Percentiles rank a stretch among this genome's conserved stretches.
Evolutionary conservation across 176 grass and related monocot species (phyloP).

Genomic region (Paspalum notatum): DNA sequence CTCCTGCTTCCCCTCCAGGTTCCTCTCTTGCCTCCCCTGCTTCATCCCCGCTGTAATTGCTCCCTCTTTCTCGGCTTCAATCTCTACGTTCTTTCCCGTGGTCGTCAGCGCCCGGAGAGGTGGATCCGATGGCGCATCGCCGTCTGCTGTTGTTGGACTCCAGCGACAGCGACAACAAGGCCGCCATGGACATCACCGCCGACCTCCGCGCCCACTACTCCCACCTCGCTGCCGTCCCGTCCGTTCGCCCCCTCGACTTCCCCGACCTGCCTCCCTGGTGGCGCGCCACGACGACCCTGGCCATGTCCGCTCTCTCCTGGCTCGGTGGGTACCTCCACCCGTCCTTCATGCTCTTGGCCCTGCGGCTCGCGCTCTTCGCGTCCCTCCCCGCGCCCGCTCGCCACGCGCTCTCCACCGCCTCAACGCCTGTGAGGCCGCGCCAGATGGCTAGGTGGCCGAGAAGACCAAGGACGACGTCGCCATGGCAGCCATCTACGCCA

Average conservation of each 20-base stretch:
- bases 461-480: too few relatives aligned
- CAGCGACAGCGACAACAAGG: too few relatives aligned
- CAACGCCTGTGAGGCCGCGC: constrained; percentile 51
- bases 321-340: constrained; percentile 51
- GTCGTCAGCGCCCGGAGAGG: too few relatives aligned
- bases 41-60: constrained; percentile 50
- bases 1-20: too few relatives aligned
- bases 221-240: constrained; percentile 42
- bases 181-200: too few relatives aligned
- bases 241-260: constrained; percentile 49
- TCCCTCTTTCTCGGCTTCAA: neutral
- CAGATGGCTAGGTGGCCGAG: constrained; percentile 55
- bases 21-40: constrained; percentile 62
- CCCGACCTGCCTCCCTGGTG: too few relatives aligned
- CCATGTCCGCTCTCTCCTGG: too few relatives aligned
- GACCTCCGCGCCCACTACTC: constrained; percentile 54
- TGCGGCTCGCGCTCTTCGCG: constrained; percentile 49
- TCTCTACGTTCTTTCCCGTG: neutral
- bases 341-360: constrained; percentile 51
- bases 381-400: constrained; percentile 42
- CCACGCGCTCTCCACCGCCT: constrained; percentile 52
- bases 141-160: too few relatives aligned
- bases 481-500: too few relatives aligned
- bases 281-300: too few relatives aligned
- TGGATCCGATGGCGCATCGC: constrained; percentile 41